A percentile compares a stretch with the other conserved stretches of the same genome.
Conservation (phyloP, 1,139 yeast species). For the Candida labiduridarum region DNA sequence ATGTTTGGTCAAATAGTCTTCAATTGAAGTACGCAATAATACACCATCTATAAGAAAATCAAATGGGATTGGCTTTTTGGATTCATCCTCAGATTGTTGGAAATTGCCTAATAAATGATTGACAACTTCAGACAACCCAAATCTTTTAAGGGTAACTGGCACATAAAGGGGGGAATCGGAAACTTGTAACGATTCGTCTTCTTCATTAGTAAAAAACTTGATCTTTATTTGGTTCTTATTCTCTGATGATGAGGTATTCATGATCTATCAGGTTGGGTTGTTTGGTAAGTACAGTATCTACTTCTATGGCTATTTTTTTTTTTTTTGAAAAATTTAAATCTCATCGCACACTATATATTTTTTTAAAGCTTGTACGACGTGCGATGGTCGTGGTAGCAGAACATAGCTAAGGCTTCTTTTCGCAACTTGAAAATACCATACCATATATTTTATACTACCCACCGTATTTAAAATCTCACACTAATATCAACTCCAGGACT, state of each 20-base stretch:
- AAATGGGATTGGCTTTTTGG: slow-evolving; percentile 76
- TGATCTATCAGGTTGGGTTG: neutral
- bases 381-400: neutral
- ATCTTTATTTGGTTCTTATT: slow-evolving; percentile 61
- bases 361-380: neutral
- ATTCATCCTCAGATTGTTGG: slow-evolving; percentile 25
- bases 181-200: slow-evolving; percentile 68
- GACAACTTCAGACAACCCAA: slow-evolving; percentile 91
- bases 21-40: slow-evolving; percentile 72
- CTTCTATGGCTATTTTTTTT: neutral
- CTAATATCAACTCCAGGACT: slow-evolving; percentile 7
- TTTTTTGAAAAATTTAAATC: slow-evolving; percentile 3
- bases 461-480: slow-evolving; percentile 17
- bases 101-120: slow-evolving; percentile 67
- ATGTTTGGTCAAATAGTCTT: slow-evolving; percentile 72
- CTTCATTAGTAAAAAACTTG: slow-evolving; percentile 84
- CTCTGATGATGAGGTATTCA: slow-evolving; percentile 18
- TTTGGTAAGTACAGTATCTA: neutral
- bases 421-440: too few species aligned
- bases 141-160: slow-evolving; percentile 83
- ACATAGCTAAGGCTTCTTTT: too few species aligned
- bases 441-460: neutral
- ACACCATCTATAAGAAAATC: slow-evolving; percentile 90
- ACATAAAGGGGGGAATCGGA: slow-evolving; percentile 86
- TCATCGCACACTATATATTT: slow-evolving; percentile 5